These are phyloP conservation scores for Geotrichum ghanense DNA, from an alignment of 805 yeast species.

Conservation along the genomic window DNA sequence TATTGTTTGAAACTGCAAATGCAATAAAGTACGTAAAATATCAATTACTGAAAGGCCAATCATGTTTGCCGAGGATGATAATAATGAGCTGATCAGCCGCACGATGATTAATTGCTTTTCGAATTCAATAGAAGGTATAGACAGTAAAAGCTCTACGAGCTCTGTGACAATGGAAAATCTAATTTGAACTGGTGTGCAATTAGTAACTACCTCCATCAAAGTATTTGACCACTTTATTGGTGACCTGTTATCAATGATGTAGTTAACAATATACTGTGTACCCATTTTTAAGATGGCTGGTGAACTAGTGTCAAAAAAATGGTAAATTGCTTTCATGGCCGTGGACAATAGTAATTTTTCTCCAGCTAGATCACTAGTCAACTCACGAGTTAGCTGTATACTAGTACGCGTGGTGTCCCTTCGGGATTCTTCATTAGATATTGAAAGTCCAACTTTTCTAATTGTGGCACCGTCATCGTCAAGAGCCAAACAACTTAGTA, in stretches of 20 bases:
- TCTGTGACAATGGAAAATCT: conserved; percentile 54
- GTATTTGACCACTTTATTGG: conserved; percentile 38
- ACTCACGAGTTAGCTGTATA: neutral
- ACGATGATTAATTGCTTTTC: conserved; percentile 31
- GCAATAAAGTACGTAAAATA: conserved; percentile 39
- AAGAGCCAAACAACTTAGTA: conserved; percentile 14
- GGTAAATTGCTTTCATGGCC: conserved; percentile 34
- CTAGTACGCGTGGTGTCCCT: neutral
- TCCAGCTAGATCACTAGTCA: neutral
- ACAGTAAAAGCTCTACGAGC: conserved; percentile 26
- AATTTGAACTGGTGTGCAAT: conserved; percentile 72
- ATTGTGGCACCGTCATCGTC: conserved; percentile 4
- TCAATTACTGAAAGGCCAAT: conserved; percentile 83
- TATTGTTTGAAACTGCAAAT: conserved; percentile 20
- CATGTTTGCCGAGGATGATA: conserved; percentile 71
- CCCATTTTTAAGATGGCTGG: conserved; percentile 49
- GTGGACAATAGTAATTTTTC: conserved; percentile 4
- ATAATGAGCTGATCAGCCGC: conserved; percentile 36
- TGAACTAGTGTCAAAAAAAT: conserved; percentile 53
- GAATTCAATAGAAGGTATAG: conserved; percentile 11
- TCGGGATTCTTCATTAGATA: neutral
- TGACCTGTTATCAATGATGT: conserved; percentile 25
- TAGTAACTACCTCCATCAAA: conserved; percentile 53
- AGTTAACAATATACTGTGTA: conserved; percentile 40
- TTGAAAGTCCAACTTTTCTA: neutral